Percentiles rank a stretch among this genome's conserved stretches.
Evolutionary conservation across 2,329 filamentous ascomycete species (phyloP).

Genomic region (Penicillium hesseltinei): DNA sequence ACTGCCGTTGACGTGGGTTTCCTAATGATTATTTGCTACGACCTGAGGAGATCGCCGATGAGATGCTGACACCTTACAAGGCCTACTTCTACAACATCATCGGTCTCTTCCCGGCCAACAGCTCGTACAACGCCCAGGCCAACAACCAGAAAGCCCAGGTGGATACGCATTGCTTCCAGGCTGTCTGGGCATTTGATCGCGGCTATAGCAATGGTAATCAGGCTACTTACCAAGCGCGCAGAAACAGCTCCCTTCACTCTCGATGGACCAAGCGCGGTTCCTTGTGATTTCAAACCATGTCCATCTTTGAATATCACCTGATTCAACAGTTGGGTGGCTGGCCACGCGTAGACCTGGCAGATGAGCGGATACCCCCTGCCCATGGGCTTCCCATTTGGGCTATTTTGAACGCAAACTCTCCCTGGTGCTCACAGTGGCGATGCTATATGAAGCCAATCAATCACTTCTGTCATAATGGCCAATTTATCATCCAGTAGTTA

Average conservation of each 20-base stretch:
- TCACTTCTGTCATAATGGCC: too few species aligned
- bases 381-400: too few species aligned
- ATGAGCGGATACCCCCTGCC: neutral
- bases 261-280: constrained; percentile 1
- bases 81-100: constrained; percentile 18
- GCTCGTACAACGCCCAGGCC: constrained; percentile 13
- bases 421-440: too few species aligned
- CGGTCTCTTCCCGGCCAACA: constrained; percentile 12
- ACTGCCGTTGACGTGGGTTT: constrained; percentile 10
- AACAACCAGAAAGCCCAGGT: constrained; percentile 17
- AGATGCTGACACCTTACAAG: constrained; percentile 3
- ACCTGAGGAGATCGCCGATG: neutral
- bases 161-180: constrained; percentile 13
- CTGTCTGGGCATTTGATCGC: constrained; percentile 13
- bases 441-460: too few species aligned
- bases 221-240: neutral
- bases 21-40: neutral
- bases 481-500: too few species aligned
- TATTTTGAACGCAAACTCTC: too few species aligned
- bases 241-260: neutral
- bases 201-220: neutral
- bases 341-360: neutral
- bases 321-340: neutral
- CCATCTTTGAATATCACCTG: neutral
- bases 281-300: neutral